phyloP scores from a whole-genome alignment of 2,329 filamentous ascomycete species.

The Penicillium sp. region DNA sequence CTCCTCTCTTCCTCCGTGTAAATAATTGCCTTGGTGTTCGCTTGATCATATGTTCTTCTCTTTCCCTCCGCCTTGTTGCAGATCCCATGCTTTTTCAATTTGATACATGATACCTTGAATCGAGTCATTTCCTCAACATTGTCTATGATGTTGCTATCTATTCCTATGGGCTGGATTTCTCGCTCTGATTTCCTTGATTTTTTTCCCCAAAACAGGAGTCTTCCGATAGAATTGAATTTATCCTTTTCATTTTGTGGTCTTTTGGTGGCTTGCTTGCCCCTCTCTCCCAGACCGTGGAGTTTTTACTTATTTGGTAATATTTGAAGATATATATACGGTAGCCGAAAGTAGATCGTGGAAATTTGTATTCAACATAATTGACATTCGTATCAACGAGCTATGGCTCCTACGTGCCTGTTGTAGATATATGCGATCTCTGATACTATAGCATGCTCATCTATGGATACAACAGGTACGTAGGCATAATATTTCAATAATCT shows the following conservation, averaged over 20 bases:
- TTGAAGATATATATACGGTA: too few species aligned
- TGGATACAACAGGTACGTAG: background rate
- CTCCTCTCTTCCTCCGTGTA: conserved; percentile 25
- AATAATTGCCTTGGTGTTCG: conserved; percentile 31
- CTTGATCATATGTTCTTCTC: background rate
- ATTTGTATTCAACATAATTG: background rate
- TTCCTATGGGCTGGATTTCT: background rate
- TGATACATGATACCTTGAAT: conserved; percentile 15
- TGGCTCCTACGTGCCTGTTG: background rate
- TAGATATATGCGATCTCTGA: background rate
- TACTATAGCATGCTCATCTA: background rate
- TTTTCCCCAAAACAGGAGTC: too few species aligned
- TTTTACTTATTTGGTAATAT: background rate
- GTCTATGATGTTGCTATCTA: background rate
- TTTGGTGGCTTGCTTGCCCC: background rate
- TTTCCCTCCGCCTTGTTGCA: background rate
- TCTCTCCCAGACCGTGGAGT: background rate
- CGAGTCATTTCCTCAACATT: conserved; percentile 1
- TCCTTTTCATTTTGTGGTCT: background rate
- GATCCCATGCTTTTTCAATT: conserved; percentile 9
- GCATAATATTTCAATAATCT: background rate
- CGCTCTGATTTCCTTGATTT: background rate
- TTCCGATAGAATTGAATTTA: background rate
- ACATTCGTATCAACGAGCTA: background rate
- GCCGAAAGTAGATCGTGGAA: background rate